Evolutionary conservation across 305 asterid species (phyloP), one percentile per base, ranked within the genome.

Genomic region (Fraxinus sp.): DNA sequence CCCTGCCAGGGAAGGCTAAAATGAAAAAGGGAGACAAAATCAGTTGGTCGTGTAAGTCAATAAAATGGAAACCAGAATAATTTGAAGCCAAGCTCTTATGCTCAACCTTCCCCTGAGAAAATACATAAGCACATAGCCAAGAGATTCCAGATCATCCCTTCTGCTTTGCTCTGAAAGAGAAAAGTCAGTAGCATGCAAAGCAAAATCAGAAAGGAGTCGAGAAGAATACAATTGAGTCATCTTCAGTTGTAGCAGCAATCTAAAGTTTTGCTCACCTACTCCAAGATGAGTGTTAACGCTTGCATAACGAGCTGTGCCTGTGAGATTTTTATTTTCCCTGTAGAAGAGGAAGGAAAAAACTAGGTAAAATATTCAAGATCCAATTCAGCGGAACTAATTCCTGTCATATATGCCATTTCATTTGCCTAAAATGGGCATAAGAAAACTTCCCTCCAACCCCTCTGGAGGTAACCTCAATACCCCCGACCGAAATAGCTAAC

Each of bases 1-100:
- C 98, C 99, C 83, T 92, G 97, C 99, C 99, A 96, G 41, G 99
- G 99, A 83, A 96, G 98, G 87, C 99, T 94, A 79, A 33, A 76
- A 84, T 66, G 35, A 66, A 66, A 66, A 66, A 11, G 0, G n/a
- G 7, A 24, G 26, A 66, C 33, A 66, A 66, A 66, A 66, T 66
- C 14, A 24, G 33, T 66, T 9, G 18, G 73, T 66, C n/a, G 7
- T 3, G 73, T 24, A 66, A 66, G 36, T 66, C 2, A 6, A 22
- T 22, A 46, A 59, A 30, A 80, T 14, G 78, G 35, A 70, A 30
- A 24, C 33, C 33, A 11, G 70, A 59, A 64, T 24, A 64, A 9
- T 26, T 64, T 22, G 35, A 66, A 66, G 18, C 30, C 73, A 18
- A 83, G 41, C 26, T 77, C 72, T 79, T 75, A 76, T 33, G 52